Percentiles rank a stretch among this genome's conserved stretches.
Evolutionary conservation across 106 monocot species (phyloP).

Genomic region (Dioscorea dumetorum): DNA sequence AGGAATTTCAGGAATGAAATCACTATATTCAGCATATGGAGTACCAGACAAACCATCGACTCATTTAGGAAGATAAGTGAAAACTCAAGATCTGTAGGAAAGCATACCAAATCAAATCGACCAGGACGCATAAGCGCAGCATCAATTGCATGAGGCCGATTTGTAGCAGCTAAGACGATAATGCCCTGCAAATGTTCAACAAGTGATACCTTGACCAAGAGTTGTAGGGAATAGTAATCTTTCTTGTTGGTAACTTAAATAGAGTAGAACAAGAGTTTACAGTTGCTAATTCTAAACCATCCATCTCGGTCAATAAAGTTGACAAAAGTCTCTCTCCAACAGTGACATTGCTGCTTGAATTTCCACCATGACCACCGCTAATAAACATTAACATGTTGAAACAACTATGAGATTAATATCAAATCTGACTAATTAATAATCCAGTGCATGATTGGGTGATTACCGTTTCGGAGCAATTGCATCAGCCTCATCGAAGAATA

Average conservation of each 20-base stretch:
- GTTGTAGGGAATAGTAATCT: background rate
- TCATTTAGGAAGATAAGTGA: too few species aligned
- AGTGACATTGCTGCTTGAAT: slow-evolving; percentile 51
- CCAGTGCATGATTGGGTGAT: background rate
- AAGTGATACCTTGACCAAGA: background rate
- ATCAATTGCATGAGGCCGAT: slow-evolving; percentile 85
- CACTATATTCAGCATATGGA: too few species aligned
- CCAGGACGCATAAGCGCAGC: slow-evolving; percentile 93
- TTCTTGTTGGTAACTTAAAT: background rate
- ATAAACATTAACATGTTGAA: background rate
- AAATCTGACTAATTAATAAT: too few species aligned
- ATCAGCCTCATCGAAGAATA: slow-evolving; percentile 97
- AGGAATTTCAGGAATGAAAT: background rate
- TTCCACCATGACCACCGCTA: slow-evolving; percentile 46
- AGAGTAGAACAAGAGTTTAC: slow-evolving; percentile 22
- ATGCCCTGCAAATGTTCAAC: slow-evolving; percentile 58
- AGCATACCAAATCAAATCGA: slow-evolving; percentile 86
- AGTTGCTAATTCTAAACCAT: slow-evolving; percentile 73
- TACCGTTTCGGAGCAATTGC: slow-evolving; percentile 91
- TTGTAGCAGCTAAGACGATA: slow-evolving; percentile 93
- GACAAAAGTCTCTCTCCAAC: slow-evolving; percentile 94
- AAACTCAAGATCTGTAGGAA: background rate
- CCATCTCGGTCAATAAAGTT: slow-evolving; percentile 93
- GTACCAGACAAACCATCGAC: too few species aligned
- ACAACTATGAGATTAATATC: background rate